Evolutionary conservation across 345 rosid genomes (phyloP).

Genomic region (Lumnitzera littorea): DNA sequence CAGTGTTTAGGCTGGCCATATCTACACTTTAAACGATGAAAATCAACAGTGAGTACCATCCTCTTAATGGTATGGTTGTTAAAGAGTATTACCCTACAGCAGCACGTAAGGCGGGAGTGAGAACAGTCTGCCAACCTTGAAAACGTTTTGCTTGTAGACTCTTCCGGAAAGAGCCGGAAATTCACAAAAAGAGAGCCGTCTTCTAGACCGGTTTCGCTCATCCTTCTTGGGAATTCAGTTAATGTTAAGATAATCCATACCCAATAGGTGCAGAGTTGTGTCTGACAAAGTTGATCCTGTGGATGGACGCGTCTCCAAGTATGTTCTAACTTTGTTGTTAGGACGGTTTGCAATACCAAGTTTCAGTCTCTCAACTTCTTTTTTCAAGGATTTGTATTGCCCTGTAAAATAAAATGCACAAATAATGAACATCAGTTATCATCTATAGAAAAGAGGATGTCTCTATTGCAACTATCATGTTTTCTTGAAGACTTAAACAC

Average conservation of each 20-base stretch:
- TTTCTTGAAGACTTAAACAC: no score
- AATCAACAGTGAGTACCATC: no score
- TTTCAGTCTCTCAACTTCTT: conserved; percentile 55
- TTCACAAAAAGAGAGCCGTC: background rate
- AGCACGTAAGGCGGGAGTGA: no score
- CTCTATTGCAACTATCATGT: no score
- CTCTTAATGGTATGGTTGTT: no score
- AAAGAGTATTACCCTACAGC: no score
- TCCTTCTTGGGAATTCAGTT: conserved; percentile 15
- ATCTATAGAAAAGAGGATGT: background rate
- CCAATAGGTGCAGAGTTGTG: conserved; percentile 44
- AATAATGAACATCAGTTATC: background rate
- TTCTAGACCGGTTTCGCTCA: background rate
- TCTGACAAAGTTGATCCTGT: conserved; percentile 25
- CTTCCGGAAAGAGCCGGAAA: no score
- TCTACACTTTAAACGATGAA: no score
- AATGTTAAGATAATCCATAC: conserved; percentile 45
- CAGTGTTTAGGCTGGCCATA: no score
- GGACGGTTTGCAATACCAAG: conserved; percentile 23
- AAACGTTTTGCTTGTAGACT: no score
- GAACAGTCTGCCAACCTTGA: no score
- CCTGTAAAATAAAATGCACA: conserved; percentile 21
- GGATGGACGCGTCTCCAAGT: conserved; percentile 22
- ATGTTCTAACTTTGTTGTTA: conserved; percentile 16
- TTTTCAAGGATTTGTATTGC: conserved; percentile 47